Base-by-base conservation (phyloP, 352 stramenopile genomes). In the Globisporangium okanoganense region DNA sequence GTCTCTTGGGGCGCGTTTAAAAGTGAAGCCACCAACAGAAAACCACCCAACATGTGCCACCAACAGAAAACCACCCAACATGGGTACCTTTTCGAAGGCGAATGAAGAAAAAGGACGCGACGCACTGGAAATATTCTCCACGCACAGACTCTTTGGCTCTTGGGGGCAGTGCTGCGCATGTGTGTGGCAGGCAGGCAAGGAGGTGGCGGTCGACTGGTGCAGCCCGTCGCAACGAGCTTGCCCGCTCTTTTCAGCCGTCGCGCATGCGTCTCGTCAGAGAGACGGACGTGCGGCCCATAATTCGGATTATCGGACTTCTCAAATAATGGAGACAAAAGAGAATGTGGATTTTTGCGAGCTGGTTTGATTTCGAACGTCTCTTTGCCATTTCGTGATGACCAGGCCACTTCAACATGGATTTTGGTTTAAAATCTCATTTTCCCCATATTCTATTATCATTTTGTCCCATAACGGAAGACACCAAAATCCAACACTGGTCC, bases 301-400 rank as follows among this genome's bases (percentile, higher is more conserved):
- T n/a, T n/a, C n/a, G n/a, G n/a, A n/a, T n/a, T n/a, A n/a, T n/a
- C n/a, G n/a, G 6, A 33, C 29, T 33, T 33, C 6, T 33, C 29
- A 3, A 33, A 40, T 16, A 14, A 12, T 40, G 10, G 6, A 38
- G 7, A 38, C 4, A 38, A 14, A 38, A 38, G 4, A 9, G 10
- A 16, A 40, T 40, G 16, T 20, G 14, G 16, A 7, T 9, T 9
- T 54, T 40, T 24, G 27, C 14, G 9, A 44, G n/a, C 7, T 40
- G 12, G 25, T 54, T 54, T 13, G 25, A 54, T 38, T 54, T 54
- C 48, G 48, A 54, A 54, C 35, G 48, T 22, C 35, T 14, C 35
- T 12, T 14, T 40, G 7, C 2, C 31, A 12, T 36, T 9, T 24
- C n/a, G n/a, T n/a, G n/a, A n/a, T n/a, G n/a, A n/a, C n/a, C n/a